These are phyloP conservation scores for Eleusine indica DNA, from an alignment of 176 grass and related monocot genomes.

Conservation along the genomic window DNA sequence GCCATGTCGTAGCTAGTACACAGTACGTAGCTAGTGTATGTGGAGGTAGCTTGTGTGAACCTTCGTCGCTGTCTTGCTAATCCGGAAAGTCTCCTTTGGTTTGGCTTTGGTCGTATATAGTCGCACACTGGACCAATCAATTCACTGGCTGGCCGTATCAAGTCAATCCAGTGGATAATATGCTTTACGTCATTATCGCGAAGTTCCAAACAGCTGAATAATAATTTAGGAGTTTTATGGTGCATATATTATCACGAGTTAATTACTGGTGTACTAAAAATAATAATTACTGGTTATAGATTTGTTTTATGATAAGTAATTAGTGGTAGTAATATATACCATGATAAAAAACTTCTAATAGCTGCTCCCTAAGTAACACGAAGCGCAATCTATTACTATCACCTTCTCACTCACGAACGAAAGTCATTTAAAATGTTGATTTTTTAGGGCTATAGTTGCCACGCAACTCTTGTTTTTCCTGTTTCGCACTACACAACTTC, in stretches of 20 bases:
- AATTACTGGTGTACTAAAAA: too few species aligned
- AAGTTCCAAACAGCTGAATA: neutral
- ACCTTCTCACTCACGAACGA: neutral
- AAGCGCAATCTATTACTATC: neutral
- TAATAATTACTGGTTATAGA: too few species aligned
- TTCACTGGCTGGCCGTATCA: too few species aligned
- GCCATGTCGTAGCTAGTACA: too few species aligned
- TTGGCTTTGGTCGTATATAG: neutral
- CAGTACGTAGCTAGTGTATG: neutral
- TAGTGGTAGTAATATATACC: neutral
- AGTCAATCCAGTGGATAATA: neutral
- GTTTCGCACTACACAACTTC: neutral
- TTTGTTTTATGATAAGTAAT: neutral
- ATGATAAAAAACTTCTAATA: too few species aligned
- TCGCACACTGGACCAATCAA: neutral
- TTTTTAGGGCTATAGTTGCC: too few species aligned
- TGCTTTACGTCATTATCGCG: neutral
- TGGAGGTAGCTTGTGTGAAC: neutral
- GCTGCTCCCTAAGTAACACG: neutral
- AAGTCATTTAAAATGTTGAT: neutral
- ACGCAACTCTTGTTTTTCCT: neutral
- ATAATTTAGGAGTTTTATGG: too few species aligned
- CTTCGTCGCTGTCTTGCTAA: constrained; percentile 1
- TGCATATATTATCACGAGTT: too few species aligned
- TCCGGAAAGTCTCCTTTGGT: neutral